These are phyloP conservation scores for Radiomyces spectabilis DNA, from an alignment of 192 early-diverging fungal species.

Conservation along the genomic window DNA sequence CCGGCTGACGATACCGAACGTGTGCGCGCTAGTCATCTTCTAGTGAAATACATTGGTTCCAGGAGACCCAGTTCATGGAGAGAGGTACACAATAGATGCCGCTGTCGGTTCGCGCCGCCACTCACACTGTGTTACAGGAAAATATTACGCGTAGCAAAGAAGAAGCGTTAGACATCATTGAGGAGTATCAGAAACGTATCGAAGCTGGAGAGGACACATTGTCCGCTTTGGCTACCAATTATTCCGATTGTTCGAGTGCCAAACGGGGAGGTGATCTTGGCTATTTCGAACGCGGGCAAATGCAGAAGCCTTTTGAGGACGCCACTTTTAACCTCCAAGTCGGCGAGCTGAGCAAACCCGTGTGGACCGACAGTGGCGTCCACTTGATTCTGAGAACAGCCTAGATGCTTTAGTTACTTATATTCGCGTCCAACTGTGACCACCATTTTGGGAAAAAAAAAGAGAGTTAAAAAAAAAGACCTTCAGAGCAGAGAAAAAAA, in stretches of 20 bases:
- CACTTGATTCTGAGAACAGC: constrained; percentile 90
- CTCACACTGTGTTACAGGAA: constrained; percentile 32
- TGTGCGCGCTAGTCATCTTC: constrained; percentile 80
- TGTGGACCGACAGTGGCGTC: constrained; percentile 87
- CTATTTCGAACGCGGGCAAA: constrained; percentile 78
- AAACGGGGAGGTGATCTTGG: constrained; percentile 85
- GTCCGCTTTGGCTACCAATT: constrained; percentile 59
- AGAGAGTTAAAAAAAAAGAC: too few relatives aligned
- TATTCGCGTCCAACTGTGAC: too few relatives aligned
- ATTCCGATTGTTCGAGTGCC: constrained; percentile 92
- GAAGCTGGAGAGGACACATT: constrained; percentile 53
- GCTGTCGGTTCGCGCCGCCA: background rate
- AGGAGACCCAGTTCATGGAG: constrained; percentile 88
- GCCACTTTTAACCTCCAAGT: constrained; percentile 80
- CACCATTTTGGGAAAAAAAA: too few relatives aligned
- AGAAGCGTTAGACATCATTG: constrained; percentile 71
- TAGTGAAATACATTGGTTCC: constrained; percentile 84
- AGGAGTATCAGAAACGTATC: constrained; percentile 59
- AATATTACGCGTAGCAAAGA: constrained; percentile 89
- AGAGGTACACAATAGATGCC: constrained; percentile 55
- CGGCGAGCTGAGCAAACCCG: constrained; percentile 72
- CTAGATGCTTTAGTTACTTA: too few relatives aligned
- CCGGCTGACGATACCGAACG: constrained; percentile 15
- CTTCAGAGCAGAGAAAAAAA: too few relatives aligned
- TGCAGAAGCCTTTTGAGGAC: constrained; percentile 89